Evolutionary conservation across 108 stramenopile genomes (phyloP).

Genomic region (Craspedostauros australis): DNA sequence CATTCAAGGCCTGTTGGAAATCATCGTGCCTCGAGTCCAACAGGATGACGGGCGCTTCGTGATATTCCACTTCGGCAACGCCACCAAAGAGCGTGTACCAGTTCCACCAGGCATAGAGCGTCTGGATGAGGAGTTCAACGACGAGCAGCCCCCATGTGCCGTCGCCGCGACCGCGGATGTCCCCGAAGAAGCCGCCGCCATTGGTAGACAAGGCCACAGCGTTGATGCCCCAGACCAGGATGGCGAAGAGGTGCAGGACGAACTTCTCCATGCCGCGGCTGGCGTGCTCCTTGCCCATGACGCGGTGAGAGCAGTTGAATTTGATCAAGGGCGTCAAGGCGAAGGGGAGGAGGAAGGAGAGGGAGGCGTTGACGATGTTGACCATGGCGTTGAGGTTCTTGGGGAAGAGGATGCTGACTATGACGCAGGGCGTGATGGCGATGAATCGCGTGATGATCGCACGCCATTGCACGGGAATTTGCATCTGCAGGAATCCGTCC

Average conservation of each 20-base stretch:
- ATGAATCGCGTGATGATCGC: slow-evolving; percentile 66
- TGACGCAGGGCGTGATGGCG: slow-evolving; percentile 68
- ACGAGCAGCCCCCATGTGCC: slow-evolving; percentile 23
- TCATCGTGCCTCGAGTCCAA: too few relatives aligned
- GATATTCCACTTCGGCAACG: too few relatives aligned
- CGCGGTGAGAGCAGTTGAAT: slow-evolving; percentile 38
- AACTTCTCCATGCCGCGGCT: slow-evolving; percentile 28
- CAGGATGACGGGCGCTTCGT: too few relatives aligned
- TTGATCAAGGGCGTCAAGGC: slow-evolving; percentile 74
- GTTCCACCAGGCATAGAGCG: slow-evolving; percentile 45
- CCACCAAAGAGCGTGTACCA: slow-evolving; percentile 13
- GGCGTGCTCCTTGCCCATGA: slow-evolving; percentile 62
- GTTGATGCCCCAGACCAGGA: slow-evolving; percentile 47
- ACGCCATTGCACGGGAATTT: slow-evolving; percentile 48
- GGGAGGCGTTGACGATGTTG: slow-evolving; percentile 70
- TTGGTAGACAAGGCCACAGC: slow-evolving; percentile 37
- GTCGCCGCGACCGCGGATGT: slow-evolving; percentile 22
- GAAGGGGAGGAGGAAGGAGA: slow-evolving; percentile 74
- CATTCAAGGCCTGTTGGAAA: too few relatives aligned
- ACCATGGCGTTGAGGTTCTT: slow-evolving; percentile 53
- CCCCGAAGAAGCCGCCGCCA: slow-evolving; percentile 60
- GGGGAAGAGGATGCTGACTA: slow-evolving; percentile 62
- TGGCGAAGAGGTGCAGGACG: slow-evolving; percentile 34
- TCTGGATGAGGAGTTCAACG: slow-evolving; percentile 35
- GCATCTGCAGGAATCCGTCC: slow-evolving; percentile 77